Conservation (phyloP, 2,329 filamentous ascomycete genomes). For the Pseudogymnoascus sp. region DNA sequence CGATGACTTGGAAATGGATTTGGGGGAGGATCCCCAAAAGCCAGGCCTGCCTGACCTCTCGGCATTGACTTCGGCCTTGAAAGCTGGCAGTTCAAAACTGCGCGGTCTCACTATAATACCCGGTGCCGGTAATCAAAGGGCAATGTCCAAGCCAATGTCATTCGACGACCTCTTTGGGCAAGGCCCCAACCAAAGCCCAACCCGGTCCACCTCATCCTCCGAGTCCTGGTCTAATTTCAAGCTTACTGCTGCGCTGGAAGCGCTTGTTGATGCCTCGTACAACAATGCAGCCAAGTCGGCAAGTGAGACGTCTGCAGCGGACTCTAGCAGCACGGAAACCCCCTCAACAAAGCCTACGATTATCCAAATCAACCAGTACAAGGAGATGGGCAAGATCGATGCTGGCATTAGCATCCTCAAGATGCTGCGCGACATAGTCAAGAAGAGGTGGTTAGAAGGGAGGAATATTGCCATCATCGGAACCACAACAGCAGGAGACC, state of each 20-base stretch:
- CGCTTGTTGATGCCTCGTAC: constrained; percentile 37
- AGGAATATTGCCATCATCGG: constrained; percentile 70
- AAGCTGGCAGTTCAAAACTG: not conserved
- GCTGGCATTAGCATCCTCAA: constrained; percentile 63
- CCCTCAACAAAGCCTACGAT: constrained; percentile 43
- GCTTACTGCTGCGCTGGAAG: constrained; percentile 48
- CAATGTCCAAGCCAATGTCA: constrained; percentile 6
- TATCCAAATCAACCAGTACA: constrained; percentile 72
- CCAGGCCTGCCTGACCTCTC: not conserved
- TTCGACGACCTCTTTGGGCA: constrained; percentile 6
- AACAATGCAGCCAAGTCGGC: constrained; percentile 33
- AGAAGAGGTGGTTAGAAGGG: constrained; percentile 63
- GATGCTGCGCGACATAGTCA: constrained; percentile 63
- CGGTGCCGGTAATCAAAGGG: not conserved
- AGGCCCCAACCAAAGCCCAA: constrained; percentile 5
- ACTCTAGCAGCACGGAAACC: constrained; percentile 25
- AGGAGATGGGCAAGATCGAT: constrained; percentile 62
- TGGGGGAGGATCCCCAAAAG: constrained; percentile 25
- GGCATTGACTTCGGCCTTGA: not conserved
- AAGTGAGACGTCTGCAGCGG: constrained; percentile 11
- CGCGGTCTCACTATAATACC: constrained; percentile 1
- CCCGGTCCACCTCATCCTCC: constrained; percentile 11
- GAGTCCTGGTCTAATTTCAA: constrained; percentile 57
- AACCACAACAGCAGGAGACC: constrained; percentile 55
- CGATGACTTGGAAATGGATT: constrained; percentile 35